Percentiles rank a stretch among this genome's conserved stretches.
Evolutionary conservation across 2,329 filamentous ascomycete genomes (phyloP).

Genomic region (Leptographium galeiforme): DNA sequence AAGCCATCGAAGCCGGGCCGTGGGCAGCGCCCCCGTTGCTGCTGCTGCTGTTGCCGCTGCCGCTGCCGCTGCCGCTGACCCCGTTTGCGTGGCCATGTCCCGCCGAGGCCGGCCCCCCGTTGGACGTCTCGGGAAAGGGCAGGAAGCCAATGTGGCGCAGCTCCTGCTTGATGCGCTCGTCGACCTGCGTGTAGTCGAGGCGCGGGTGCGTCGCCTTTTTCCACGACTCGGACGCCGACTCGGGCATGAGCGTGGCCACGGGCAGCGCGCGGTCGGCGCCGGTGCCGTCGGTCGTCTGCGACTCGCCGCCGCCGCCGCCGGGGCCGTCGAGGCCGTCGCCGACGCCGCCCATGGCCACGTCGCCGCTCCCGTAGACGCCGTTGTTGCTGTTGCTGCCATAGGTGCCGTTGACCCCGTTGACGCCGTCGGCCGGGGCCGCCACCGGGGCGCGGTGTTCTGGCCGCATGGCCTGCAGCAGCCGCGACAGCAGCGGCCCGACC

Average conservation of each 20-base stretch:
- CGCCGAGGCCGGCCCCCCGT: neutral
- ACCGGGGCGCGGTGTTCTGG: slow-evolving; percentile 52
- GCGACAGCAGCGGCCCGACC: slow-evolving; percentile 70
- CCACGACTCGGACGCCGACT: slow-evolving; percentile 63
- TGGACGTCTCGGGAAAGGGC: slow-evolving; percentile 26
- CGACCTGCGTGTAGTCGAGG: slow-evolving; percentile 73
- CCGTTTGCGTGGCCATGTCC: slow-evolving; percentile 13
- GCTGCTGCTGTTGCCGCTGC: neutral
- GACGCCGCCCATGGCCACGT: neutral
- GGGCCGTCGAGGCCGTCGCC: neutral
- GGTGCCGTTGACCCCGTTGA: slow-evolving; percentile 27
- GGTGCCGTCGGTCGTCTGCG: slow-evolving; percentile 34
- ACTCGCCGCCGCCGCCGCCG: slow-evolving; percentile 22
- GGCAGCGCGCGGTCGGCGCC: slow-evolving; percentile 32
- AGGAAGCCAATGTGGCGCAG: slow-evolving; percentile 83
- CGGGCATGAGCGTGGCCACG: slow-evolving; percentile 67
- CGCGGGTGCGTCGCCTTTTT: slow-evolving; percentile 64
- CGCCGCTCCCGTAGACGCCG: slow-evolving; percentile 30
- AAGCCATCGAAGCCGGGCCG: no score
- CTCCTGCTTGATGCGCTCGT: slow-evolving; percentile 84
- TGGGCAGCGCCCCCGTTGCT: no score
- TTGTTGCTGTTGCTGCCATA: slow-evolving; percentile 41
- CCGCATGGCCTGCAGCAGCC: slow-evolving; percentile 67
- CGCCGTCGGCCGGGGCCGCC: slow-evolving; percentile 30
- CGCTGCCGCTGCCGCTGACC: neutral